Conservation (phyloP, 441 rosid genomes). For the Macaranga tanarius region DNA sequence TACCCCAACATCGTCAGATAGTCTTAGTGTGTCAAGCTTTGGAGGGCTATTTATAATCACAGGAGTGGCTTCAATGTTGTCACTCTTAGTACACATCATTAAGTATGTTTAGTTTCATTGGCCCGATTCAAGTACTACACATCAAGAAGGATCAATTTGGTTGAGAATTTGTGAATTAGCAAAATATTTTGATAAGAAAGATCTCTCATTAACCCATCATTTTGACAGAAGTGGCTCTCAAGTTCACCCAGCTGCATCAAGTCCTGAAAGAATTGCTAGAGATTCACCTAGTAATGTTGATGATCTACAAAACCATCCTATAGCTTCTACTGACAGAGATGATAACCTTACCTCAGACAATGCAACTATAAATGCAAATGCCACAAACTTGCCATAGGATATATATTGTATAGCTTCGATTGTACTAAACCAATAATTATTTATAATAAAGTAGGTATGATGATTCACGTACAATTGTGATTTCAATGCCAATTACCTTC, state of each 20-base stretch:
- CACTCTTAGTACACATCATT: slow-evolving; percentile 10
- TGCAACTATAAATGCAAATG: too few relatives aligned
- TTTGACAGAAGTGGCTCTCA: not conserved
- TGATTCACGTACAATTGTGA: too few relatives aligned
- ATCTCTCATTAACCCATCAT: not conserved
- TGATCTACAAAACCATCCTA: not conserved
- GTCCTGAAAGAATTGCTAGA: not conserved
- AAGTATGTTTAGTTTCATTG: not conserved
- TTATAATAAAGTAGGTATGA: too few relatives aligned
- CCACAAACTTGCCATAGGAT: too few relatives aligned
- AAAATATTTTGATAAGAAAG: slow-evolving; percentile 5
- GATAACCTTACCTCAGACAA: too few relatives aligned
- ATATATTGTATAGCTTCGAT: too few relatives aligned
- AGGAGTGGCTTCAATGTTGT: slow-evolving; percentile 33
- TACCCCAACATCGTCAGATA: slow-evolving; percentile 23
- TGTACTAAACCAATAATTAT: too few relatives aligned
- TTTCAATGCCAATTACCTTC: too few relatives aligned
- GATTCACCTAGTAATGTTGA: not conserved
- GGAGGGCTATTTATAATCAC: slow-evolving; percentile 48
- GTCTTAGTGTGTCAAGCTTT: slow-evolving; percentile 40
- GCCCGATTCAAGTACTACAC: not conserved
- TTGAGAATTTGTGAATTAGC: slow-evolving; percentile 1
- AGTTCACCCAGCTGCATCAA: not conserved
- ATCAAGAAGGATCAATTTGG: not conserved
- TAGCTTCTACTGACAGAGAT: too few relatives aligned